Evolutionary conservation across 2,329 filamentous ascomycete species (phyloP).

Genomic region (Hymenoscyphus fructigenus): DNA sequence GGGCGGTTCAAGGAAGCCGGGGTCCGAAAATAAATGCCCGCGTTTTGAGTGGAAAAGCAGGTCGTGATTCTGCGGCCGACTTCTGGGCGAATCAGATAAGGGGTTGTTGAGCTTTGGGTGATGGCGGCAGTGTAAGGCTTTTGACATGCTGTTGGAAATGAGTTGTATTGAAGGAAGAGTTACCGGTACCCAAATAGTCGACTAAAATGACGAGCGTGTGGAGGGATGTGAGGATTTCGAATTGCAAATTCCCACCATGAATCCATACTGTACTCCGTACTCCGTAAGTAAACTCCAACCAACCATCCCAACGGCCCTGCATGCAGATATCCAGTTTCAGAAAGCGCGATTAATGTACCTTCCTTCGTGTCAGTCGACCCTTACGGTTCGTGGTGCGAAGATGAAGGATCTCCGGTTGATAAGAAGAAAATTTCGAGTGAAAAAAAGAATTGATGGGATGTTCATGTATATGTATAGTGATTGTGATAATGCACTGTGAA

Average conservation of each 20-base stretch:
- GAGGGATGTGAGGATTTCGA: no score
- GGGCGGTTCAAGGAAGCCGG: not conserved
- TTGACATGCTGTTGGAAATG: not conserved
- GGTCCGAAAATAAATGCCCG: not conserved
- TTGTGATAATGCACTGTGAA: conserved; percentile 15
- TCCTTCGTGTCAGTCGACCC: not conserved
- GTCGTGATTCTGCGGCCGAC: not conserved
- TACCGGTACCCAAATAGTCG: no score
- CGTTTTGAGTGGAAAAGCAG: not conserved
- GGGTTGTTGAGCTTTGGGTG: not conserved
- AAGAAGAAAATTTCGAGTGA: not conserved
- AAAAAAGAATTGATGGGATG: not conserved
- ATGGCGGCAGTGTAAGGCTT: not conserved
- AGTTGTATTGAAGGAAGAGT: not conserved
- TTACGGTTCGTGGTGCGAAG: not conserved
- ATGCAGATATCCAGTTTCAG: not conserved
- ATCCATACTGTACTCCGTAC: not conserved
- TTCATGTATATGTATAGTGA: conserved; percentile 9
- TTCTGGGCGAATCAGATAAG: conserved; percentile 1
- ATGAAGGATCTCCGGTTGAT: not conserved
- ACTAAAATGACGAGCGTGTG: no score
- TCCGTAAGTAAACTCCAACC: not conserved
- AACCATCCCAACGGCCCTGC: not conserved
- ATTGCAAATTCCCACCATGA: no score
- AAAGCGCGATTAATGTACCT: not conserved